A percentile compares a stretch with the other conserved stretches of the same genome.
These are phyloP conservation scores for Pseudonitzschia multiseries DNA, from an alignment of 108 stramenopile genomes.

Conservation along the genomic window DNA sequence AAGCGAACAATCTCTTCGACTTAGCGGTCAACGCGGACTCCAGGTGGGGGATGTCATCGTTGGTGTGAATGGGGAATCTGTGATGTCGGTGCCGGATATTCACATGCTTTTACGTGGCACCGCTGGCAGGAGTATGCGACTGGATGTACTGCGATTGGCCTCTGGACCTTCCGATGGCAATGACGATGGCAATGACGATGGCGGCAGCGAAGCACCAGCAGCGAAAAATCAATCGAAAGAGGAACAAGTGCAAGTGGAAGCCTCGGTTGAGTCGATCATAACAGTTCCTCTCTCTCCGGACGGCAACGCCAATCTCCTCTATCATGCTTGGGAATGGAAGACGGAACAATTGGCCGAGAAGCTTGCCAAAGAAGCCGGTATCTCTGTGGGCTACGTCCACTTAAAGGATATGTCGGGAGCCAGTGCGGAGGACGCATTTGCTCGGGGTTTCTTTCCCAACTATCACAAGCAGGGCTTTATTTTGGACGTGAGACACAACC, in stretches of 20 bases:
- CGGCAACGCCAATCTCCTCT: conserved; percentile 45
- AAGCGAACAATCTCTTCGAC: conserved; percentile 40
- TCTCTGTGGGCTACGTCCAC: conserved; percentile 72
- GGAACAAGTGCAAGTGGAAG: conserved; percentile 15
- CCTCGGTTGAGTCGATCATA: conserved; percentile 44
- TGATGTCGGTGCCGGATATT: conserved; percentile 63
- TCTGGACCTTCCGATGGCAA: conserved; percentile 14
- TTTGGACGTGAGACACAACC: conserved; percentile 71
- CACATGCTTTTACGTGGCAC: conserved; percentile 62
- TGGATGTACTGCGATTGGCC: conserved; percentile 60
- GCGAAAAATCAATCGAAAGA: not conserved
- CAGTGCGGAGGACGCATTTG: conserved; percentile 64
- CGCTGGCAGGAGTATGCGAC: conserved; percentile 51
- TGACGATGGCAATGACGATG: conserved; percentile 1
- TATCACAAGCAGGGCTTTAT: conserved; percentile 75
- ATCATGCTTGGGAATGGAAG: conserved; percentile 75
- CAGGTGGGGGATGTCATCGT: conserved; percentile 72
- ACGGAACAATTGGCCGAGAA: conserved; percentile 52
- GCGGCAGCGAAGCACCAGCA: not conserved
- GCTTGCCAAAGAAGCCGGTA: conserved; percentile 51
- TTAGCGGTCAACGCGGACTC: conserved; percentile 62
- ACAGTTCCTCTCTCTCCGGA: conserved; percentile 45
- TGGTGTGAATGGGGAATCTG: conserved; percentile 71
- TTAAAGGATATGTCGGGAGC: conserved; percentile 59
- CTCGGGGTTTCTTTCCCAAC: conserved; percentile 67